Evolutionary conservation across 495 filamentous ascomycete genomes (phyloP), one percentile per base, ranked within the genome.

Genomic region (Penicillium bovifimosum): DNA sequence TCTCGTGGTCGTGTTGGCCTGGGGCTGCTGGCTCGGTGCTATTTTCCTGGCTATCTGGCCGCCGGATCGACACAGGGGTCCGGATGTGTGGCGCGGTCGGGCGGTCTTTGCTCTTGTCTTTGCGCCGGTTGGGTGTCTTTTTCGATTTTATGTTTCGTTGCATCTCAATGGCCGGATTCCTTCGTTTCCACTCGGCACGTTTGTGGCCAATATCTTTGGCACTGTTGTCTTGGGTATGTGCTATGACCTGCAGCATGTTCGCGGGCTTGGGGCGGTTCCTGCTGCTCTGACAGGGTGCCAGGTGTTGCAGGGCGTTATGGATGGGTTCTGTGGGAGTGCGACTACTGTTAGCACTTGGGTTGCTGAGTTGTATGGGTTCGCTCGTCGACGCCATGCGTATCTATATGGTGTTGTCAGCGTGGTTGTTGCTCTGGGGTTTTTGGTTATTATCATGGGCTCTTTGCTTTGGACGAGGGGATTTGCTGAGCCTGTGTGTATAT

Each of bases 261-360:
- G 35, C 39, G 63, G 58, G 1, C 50, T 66, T 10, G 63, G 62
- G 0, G 60, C 60, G 36, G 36, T 59, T 31, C 55, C 61, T 29
- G 44, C 53, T 43, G 56, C 59, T 26, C 54, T 63, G 64, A 78
- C 80, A 31, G 82, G 83, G 24, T 93, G 90, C 62, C 88, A 91
- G 75, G 82, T 95, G 3, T 64, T 95, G 56, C 85, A 88, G 63
- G 91, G 91, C 6, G 71, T 95, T 20, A 79, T 86, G 71, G 91
- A 96, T 74, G 92, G 92, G 42, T 95, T 96, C 60, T 96, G 91
- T 65, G 92, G 92, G 8, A 85, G 86, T 55, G 71, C 89, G 61
- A 96, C 91, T 9, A 97, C 92, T 9, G 82, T 97, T n/a, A 91
- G 86, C 59, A 96, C 91, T 5, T 96, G 90, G 89, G 86, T 93